phyloP scores from a whole-genome alignment of 169 alveolate species.

The Eimeria falciformis region DNA sequence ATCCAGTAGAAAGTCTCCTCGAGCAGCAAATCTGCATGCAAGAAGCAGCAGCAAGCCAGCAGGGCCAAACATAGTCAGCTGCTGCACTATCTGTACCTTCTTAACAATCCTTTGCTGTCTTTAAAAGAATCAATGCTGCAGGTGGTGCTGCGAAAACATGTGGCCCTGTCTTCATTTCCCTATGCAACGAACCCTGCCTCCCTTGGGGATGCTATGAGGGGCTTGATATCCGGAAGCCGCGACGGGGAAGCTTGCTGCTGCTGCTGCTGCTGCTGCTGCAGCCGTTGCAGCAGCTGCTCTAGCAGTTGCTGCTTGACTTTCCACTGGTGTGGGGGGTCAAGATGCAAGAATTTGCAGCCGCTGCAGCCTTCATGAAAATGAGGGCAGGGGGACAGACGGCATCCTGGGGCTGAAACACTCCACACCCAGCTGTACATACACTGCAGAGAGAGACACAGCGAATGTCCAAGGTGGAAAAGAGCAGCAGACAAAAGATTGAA shows the following conservation, averaged over 20 bases:
- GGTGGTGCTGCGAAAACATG: conserved; percentile 2
- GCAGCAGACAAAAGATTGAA: not conserved
- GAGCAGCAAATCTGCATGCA: conserved; percentile 50
- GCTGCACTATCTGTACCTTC: too few relatives aligned
- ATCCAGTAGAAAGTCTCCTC: conserved; percentile 43
- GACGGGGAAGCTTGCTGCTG: not conserved
- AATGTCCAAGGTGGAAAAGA: not conserved
- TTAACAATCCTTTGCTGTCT: too few relatives aligned
- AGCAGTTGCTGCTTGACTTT: conserved; percentile 35
- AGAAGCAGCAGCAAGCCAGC: not conserved
- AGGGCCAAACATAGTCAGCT: too few relatives aligned
- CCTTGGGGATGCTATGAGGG: too few relatives aligned
- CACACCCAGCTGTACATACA: not conserved
- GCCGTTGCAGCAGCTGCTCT: conserved; percentile 25
- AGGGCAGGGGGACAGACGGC: conserved; percentile 59
- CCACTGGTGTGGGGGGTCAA: conserved; percentile 7
- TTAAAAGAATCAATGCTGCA: too few relatives aligned
- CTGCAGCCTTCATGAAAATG: conserved; percentile 59
- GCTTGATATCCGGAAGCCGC: too few relatives aligned
- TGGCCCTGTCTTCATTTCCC: too few relatives aligned
- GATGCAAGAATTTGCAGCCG: conserved; percentile 57
- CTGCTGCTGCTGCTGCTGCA: not conserved
- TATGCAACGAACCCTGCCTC: too few relatives aligned
- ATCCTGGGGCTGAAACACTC: conserved; percentile 48
- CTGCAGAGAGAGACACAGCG: not conserved